Base-by-base conservation (phyloP, 2,329 filamentous ascomycete genomes). In the Monilinia fructicola region DNA sequence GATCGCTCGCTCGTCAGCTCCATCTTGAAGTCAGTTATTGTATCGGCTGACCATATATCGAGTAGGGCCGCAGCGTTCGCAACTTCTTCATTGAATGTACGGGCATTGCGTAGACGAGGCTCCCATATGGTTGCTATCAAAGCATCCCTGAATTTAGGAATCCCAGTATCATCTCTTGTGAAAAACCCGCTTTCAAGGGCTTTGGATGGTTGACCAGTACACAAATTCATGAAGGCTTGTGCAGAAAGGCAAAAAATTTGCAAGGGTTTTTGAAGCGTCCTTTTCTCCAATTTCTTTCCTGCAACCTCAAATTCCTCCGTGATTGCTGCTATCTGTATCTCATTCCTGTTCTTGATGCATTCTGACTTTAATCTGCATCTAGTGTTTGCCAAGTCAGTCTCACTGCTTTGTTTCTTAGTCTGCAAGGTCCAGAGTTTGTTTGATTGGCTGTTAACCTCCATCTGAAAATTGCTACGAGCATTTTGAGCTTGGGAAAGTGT, bases 221-320 rank as follows among this genome's bases (percentile, higher is more conserved):
- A 35, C 5, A 35, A 0, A 35, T 35, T 35, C 31, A 35, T 35
- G 31, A 35, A 35, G 31, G 31, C 31, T 35, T 35, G 31, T 35
- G 31, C 31, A 12, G 71, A 67, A 12, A 70, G 67, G 31, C 68
- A 69, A 26, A 71, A 69, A 0, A 72, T 67, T 23, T 67, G 53
- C 16, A 72, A 46, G 0, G 60, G 38, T 28, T 28, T 64, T 54
- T 4, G 31, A n/a, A 26, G 48, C 54, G n/a, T 48, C 16, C 35
- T 62, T 55, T 44, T 56, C 50, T 26, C 59, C 67, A 52, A 70
- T 69, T 44, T 67, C 44, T 28, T 54, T 38, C 23, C 67, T 48
- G 10, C 66, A 10, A 31, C 28, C 21, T 68, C 59, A 35, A 67
- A 71, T 28, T 72, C 67, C 26, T 62, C 54, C 48, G 53, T 26